Evolutionary conservation across 768 basidiomycete species (phyloP).

Genomic region (Vararia minispora): DNA sequence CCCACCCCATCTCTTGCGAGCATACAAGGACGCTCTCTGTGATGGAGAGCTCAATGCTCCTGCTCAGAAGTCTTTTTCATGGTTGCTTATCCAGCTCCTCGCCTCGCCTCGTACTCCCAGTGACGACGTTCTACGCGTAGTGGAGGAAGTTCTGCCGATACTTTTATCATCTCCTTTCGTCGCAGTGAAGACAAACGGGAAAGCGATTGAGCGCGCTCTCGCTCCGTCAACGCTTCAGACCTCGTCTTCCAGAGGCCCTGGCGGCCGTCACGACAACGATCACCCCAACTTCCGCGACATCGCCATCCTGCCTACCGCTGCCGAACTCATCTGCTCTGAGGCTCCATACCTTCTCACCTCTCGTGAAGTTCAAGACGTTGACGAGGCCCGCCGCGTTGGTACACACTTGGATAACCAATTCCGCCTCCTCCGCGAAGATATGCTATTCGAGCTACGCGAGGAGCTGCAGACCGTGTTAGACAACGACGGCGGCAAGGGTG

Average conservation of each 20-base stretch:
- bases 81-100: conserved; percentile 40
- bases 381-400: conserved; percentile 26
- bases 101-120: conserved; percentile 29
- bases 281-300: conserved; percentile 48
- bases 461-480: conserved; percentile 34
- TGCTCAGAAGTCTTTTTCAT: conserved; percentile 30
- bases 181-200: conserved; percentile 20
- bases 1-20: conserved; percentile 40
- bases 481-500: conserved; percentile 27
- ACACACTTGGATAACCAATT: conserved; percentile 58
- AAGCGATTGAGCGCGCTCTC: conserved; percentile 30
- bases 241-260: conserved; percentile 33
- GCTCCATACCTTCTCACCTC: conserved; percentile 38
- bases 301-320: conserved; percentile 51
- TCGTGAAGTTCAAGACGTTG: too few relatives aligned
- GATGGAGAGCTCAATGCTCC: conserved; percentile 15
- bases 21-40: conserved; percentile 14
- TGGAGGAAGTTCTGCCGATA: conserved; percentile 17
- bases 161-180: conserved; percentile 18
- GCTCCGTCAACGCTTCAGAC: too few relatives aligned
- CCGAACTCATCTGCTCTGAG: conserved; percentile 37
- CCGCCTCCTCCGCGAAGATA: conserved; percentile 52
- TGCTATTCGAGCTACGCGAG: conserved; percentile 46
- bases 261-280: conserved; percentile 65
- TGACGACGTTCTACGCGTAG: too few relatives aligned